Evolutionary conservation across 805 yeast species (phyloP).

Genomic region (Candida andamanensis): DNA sequence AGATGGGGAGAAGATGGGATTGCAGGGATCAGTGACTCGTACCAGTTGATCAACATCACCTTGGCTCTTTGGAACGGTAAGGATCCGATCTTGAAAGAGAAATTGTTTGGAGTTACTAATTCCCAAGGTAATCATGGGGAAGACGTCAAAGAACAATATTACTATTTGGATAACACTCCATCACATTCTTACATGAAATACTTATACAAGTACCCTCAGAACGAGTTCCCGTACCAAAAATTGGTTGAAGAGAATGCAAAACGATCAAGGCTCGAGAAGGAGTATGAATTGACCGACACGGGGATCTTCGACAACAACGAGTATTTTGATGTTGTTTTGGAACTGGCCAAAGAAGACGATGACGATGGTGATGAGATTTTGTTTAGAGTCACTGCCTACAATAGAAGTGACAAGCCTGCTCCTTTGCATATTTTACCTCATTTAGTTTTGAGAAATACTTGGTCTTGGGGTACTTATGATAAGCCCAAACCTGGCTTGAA

Average conservation of each 20-base stretch:
- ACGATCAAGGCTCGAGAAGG: constrained; percentile 63
- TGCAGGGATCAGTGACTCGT: constrained; percentile 84
- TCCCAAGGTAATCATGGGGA: constrained; percentile 96
- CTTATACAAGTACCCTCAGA: constrained; percentile 88
- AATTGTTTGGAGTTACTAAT: constrained; percentile 83
- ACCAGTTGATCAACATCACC: constrained; percentile 69
- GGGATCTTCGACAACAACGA: constrained; percentile 65
- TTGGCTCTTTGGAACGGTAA: constrained; percentile 90
- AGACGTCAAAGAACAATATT: constrained; percentile 84
- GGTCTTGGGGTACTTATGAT: constrained; percentile 82
- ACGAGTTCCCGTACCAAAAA: constrained; percentile 74
- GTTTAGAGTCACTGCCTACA: constrained; percentile 84
- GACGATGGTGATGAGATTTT: constrained; percentile 75
- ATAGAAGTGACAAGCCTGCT: constrained; percentile 78
- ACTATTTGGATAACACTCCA: constrained; percentile 86
- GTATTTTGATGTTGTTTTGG: constrained; percentile 84
- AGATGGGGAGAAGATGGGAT: constrained; percentile 97
- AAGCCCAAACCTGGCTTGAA: constrained; percentile 45
- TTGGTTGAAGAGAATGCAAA: constrained; percentile 62
- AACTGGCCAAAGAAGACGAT: constrained; percentile 82
- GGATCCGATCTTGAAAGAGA: constrained; percentile 80
- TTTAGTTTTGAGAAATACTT: constrained; percentile 76
- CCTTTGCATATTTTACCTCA: constrained; percentile 87
- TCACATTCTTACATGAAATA: constrained; percentile 90
- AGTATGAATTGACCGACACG: constrained; percentile 81